Conservation (phyloP, 73 alveolate genomes). For the Blepharisma japonicum region DNA sequence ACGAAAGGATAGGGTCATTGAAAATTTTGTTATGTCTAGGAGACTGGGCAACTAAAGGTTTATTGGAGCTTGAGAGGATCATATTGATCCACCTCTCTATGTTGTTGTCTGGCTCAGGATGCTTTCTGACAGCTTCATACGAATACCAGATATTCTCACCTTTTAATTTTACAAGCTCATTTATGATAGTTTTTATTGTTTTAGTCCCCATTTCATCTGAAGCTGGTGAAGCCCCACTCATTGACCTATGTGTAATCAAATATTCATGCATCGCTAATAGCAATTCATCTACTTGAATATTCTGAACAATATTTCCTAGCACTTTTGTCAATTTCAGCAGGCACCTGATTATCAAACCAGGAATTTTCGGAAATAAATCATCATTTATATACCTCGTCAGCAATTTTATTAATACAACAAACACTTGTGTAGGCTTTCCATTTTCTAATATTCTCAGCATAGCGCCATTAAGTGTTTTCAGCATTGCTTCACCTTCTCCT, state of each 20-base stretch:
- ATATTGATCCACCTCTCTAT: conserved; percentile 57
- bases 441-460: conserved; percentile 56
- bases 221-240: conserved; percentile 27
- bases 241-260: conserved; percentile 35
- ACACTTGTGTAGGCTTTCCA: conserved; percentile 48
- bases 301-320: conserved; percentile 44
- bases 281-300: conserved; percentile 45
- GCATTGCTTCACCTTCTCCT: conserved; percentile 58
- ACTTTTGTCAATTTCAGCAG: conserved; percentile 50
- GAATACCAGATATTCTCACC: conserved; percentile 55
- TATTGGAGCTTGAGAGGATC: conserved; percentile 34
- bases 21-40: not conserved
- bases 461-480: conserved; percentile 52
- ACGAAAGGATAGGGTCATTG: conserved; percentile 5
- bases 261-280: conserved; percentile 59
- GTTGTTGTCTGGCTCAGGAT: conserved; percentile 45
- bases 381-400: conserved; percentile 51
- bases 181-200: conserved; percentile 57
- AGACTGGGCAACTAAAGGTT: not conserved
- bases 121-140: conserved; percentile 48
- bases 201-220: conserved; percentile 62
- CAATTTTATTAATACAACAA: conserved; percentile 43
- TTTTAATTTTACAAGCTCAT: conserved; percentile 58
- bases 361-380: conserved; percentile 40
- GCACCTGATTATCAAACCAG: conserved; percentile 61